phyloP scores from a whole-genome alignment of 140 eudicot genomes.

The Flaveria floridana region DNA sequence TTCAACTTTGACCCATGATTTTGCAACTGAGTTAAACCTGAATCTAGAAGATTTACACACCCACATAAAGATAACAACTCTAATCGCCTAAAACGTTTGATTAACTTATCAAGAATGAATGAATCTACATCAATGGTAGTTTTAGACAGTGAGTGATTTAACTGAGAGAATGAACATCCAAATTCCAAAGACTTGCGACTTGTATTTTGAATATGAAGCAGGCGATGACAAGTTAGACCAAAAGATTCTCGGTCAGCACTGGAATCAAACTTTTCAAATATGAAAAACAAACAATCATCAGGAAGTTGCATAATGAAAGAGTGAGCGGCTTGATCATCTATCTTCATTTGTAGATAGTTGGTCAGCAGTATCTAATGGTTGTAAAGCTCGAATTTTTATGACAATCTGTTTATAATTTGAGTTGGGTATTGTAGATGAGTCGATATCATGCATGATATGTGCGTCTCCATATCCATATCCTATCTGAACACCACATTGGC shows the following conservation, averaged over 20 bases:
- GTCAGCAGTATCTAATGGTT: conserved; percentile 54
- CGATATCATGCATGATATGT: conserved; percentile 42
- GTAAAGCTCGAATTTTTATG: conserved; percentile 72
- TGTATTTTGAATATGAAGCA: conserved; percentile 59
- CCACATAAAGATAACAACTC: conserved; percentile 60
- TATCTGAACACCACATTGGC: conserved; percentile 63
- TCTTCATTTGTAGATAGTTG: conserved; percentile 27
- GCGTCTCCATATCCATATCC: conserved; percentile 62
- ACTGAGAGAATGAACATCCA: conserved; percentile 50
- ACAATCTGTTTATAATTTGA: conserved; percentile 59
- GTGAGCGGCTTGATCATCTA: conserved; percentile 3
- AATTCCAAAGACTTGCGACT: conserved; percentile 33
- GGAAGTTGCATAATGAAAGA: conserved; percentile 43
- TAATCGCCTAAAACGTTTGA: conserved; percentile 50
- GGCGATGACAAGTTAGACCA: conserved; percentile 72
- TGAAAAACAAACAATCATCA: conserved; percentile 60
- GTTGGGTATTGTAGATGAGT: conserved; percentile 54
- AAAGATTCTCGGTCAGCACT: conserved; percentile 64
- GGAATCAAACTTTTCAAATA: conserved; percentile 47
- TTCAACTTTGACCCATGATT: conserved; percentile 50
- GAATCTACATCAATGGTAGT: conserved; percentile 22
- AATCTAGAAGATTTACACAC: conserved; percentile 66
- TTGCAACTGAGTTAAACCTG: conserved; percentile 44
- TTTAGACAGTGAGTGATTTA: conserved; percentile 19
- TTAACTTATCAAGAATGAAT: conserved; percentile 40